Percentiles rank a stretch among this genome's conserved stretches.
Conservation (phyloP, 768 basidiomycete species). For the Amanita rubescens region DNA sequence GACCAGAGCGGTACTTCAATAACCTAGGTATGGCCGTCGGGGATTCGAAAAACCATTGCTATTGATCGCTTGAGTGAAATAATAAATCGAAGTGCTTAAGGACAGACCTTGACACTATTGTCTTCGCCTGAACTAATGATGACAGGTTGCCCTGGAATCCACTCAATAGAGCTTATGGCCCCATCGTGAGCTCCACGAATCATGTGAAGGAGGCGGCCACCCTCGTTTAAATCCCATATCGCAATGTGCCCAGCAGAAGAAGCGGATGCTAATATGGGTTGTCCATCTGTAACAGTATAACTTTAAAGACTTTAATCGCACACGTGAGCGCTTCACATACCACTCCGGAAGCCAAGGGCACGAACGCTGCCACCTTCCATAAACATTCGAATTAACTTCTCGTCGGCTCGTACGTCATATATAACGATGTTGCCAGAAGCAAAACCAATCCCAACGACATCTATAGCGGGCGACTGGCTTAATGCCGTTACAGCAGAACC, state of each 20-base stretch:
- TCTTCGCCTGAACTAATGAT: conserved; percentile 88
- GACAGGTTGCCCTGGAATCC: conserved; percentile 90
- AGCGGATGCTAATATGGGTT: conserved; percentile 82
- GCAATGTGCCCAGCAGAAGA: conserved; percentile 86
- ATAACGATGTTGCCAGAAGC: conserved; percentile 82
- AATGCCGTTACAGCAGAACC: conserved; percentile 62
- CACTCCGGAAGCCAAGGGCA: conserved; percentile 79
- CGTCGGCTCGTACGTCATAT: conserved; percentile 87
- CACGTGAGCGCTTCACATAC: conserved; percentile 30
- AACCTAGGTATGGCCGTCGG: conserved; percentile 80
- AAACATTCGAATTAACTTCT: conserved; percentile 79
- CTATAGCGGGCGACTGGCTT: conserved; percentile 90
- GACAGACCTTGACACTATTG: conserved; percentile 84
- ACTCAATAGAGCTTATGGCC: conserved; percentile 74
- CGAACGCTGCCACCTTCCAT: conserved; percentile 83
- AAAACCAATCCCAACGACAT: conserved; percentile 92
- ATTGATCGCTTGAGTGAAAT: conserved; percentile 1
- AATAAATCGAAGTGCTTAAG: neutral
- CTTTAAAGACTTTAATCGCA: neutral
- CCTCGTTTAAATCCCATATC: conserved; percentile 84
- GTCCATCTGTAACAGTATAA: conserved; percentile 51
- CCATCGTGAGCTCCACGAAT: conserved; percentile 87
- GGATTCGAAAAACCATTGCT: conserved; percentile 99
- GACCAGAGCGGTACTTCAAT: conserved; percentile 89
- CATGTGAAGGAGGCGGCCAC: conserved; percentile 78